Base-by-base conservation (phyloP, 2,329 filamentous ascomycete species). In the Ceratocystis diversiconidia region DNA sequence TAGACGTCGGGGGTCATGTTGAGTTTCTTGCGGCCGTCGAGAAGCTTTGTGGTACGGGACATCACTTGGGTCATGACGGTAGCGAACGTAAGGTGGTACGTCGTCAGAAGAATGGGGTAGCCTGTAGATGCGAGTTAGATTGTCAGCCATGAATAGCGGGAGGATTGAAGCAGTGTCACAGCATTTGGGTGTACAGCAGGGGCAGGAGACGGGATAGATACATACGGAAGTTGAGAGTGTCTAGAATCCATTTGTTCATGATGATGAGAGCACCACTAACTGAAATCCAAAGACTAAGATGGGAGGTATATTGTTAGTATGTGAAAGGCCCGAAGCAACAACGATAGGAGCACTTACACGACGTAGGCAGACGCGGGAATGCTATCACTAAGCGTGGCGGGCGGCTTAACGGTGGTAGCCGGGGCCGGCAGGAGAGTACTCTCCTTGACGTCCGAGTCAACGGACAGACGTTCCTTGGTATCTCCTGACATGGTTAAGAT, bases 201-300 rank as follows among this genome's bases (percentile, higher is more conserved):
- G 32, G 41, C 36, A 46, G 10, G 15, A 19, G 25, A 12, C 8
- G 2, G 8, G 22, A 17, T 43, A 6, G 5, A 52, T 44, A 62
- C 76, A 70, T 76, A 78, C 76, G 83, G 80, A 96, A 96, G 69
- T 89, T 82, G 69, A 87, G 82, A 48, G 87, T 92, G 72, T 92
- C 86, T 69, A 97, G 83, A 72, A 99, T 90, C 85, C 90, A 96
- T 84, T 99, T 99, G 86, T 99, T 97, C 87, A 96, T 97, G 69
- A 99, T 81, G 75, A 99, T 99, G 74, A 97, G 91, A 72, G 88
- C 90, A 55, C 91, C 96, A 73, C 90, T 95, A 75, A 96, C 82
- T 67, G 86, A 80, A 74, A 99, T 97, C 94, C 94, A 99, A 41
- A 68, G 66, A 19, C 68, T 69, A 63, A 10, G 60, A 32, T 15